Base-by-base conservation (phyloP, 2,329 filamentous ascomycete species). In the Fusarium sp. region DNA sequence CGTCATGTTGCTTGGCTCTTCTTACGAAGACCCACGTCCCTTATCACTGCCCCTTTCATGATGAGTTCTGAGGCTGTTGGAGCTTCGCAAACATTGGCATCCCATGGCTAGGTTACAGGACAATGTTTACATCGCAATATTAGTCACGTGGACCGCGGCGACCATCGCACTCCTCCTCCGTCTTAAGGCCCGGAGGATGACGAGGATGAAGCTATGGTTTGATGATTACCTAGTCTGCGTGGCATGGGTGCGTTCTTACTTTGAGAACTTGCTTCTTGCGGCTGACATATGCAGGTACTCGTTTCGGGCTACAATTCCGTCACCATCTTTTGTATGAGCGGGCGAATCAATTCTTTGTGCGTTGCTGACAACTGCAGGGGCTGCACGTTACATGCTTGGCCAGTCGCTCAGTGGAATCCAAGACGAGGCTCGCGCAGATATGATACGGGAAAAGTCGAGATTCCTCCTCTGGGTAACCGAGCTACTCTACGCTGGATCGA, bases 401-500 rank as follows among this genome's bases (percentile, higher is more conserved):
- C 70, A 66, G 2, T 70, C 63, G 0, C 62, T 76, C 34, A 27
- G 29, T 2, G 16, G 50, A 2, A 40, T 69, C 16, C 13, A 40
- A 16, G 47, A 69, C 1, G 31, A 62, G 2, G 38, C 16, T 10
- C 27, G 57, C 16, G 54, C 45, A 2, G 64, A 64, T 0, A n/a
- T 47, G 1, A 56, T 76, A 1, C 56, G 72, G 3, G 20, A 62
- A 7, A 62, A 64, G 6, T 69, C 72, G 1, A 50, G 76, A n/a
- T 64, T 76, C 7, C 35, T 77, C 20, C 52, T 74, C 18, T 75
- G 67, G 69, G 62, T 73, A 13, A 45, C 54, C 18, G 70, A 75
- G 20, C 61, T 75, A 10, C 57, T 64, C 60, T 81, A 81, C 56
- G 73, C 76, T 0, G 77, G 69, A 6, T 77, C 79, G 0, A 76